Conservation (phyloP, 108 stramenopile species). For the Nannochloropsis salina region DNA sequence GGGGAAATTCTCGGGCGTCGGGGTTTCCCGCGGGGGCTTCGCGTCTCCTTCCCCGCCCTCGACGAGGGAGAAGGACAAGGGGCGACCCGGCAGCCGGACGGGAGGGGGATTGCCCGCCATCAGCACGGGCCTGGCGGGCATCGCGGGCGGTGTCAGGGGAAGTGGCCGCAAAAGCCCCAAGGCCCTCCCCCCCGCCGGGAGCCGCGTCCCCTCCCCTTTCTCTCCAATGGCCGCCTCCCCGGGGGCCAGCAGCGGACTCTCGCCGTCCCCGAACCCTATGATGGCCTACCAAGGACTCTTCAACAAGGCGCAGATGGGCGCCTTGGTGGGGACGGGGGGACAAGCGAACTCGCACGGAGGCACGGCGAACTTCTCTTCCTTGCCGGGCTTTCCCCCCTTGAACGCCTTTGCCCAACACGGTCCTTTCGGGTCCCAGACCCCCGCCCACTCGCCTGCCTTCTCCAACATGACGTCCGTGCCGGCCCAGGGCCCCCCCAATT, state of each 20-base stretch:
- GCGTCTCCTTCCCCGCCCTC: no score
- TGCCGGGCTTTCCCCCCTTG: background rate
- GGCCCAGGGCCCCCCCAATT: background rate
- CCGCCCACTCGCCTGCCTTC: background rate
- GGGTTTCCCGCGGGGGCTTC: no score
- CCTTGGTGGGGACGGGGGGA: background rate
- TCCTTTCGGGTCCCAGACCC: background rate
- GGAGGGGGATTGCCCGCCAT: background rate
- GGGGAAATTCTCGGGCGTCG: background rate
- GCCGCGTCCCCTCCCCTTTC: constrained; percentile 25
- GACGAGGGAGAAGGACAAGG: background rate
- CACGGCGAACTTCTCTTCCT: background rate
- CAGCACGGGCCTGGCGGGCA: constrained; percentile 18
- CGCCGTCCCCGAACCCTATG: background rate
- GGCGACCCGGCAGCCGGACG: background rate
- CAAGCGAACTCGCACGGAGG: background rate
- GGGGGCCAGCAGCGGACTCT: background rate
- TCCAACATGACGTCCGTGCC: background rate
- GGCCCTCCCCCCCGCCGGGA: background rate
- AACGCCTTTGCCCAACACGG: background rate
- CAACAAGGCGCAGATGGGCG: background rate
- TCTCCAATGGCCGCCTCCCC: constrained; percentile 35
- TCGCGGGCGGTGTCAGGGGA: background rate
- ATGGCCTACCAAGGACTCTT: background rate
- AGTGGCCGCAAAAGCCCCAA: background rate